A percentile compares a stretch with the other conserved stretches of the same genome.
phyloP scores from a whole-genome alignment of 1,284 basidiomycete genomes.

The Volvariella surrecta region DNA sequence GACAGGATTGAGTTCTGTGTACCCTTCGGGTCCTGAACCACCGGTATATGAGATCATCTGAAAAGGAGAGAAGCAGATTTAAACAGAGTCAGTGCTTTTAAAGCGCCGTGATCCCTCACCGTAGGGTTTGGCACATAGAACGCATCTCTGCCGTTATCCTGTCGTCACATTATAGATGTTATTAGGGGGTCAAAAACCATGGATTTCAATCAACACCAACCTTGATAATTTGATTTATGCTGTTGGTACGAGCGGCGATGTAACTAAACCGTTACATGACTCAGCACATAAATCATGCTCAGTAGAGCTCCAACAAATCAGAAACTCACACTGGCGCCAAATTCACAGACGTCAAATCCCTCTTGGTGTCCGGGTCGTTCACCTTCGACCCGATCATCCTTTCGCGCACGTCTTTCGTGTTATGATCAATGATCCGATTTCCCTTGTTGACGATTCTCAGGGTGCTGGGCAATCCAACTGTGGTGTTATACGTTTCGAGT shows the following conservation, averaged over 20 bases:
- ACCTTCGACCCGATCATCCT: slow-evolving; percentile 12
- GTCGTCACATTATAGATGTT: neutral
- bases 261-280: slow-evolving; percentile 11
- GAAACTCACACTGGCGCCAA: slow-evolving; percentile 17
- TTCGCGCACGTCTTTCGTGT: slow-evolving; percentile 10
- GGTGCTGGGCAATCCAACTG: slow-evolving; percentile 20
- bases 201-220: slow-evolving; percentile 8
- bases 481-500: slow-evolving; percentile 29
- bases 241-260: slow-evolving; percentile 26
- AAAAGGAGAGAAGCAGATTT: slow-evolving; percentile 7
- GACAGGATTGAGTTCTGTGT: slow-evolving; percentile 25
- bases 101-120: slow-evolving; percentile 17
- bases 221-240: slow-evolving; percentile 30
- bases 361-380: slow-evolving; percentile 12
- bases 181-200: neutral
- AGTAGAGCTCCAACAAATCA: neutral
- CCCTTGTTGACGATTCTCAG: slow-evolving; percentile 21
- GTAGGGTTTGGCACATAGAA: slow-evolving; percentile 31
- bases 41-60: slow-evolving; percentile 26
- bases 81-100: neutral
- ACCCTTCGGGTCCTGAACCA: slow-evolving; percentile 25
- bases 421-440: slow-evolving; percentile 14
- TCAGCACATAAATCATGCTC: neutral
- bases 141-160: slow-evolving; percentile 29
- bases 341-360: slow-evolving; percentile 21